Conservation (phyloP, 192 early-diverging fungal genomes). For the Backusella tarrabulga region DNA sequence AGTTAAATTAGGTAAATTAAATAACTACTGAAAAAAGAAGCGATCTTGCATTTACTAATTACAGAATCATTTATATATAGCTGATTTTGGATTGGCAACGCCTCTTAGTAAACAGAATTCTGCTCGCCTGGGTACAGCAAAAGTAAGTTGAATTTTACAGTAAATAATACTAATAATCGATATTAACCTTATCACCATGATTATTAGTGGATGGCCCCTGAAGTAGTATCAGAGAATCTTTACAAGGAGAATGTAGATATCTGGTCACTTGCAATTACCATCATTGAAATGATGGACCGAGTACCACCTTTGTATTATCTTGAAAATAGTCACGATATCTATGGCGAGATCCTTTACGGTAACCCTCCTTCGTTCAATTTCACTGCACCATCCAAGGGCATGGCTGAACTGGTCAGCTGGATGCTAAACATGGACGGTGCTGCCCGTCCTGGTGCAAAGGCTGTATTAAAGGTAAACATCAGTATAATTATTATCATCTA, state of each 20-base stretch:
- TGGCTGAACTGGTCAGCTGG: slow-evolving; percentile 21
- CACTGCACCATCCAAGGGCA: slow-evolving; percentile 21
- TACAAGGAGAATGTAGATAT: slow-evolving; percentile 50
- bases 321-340: slow-evolving; percentile 34
- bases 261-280: slow-evolving; percentile 45
- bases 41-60: not conserved
- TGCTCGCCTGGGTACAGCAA: slow-evolving; percentile 32
- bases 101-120: slow-evolving; percentile 24
- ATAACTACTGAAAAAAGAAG: not conserved
- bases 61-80: not conserved
- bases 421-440: slow-evolving; percentile 28
- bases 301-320: slow-evolving; percentile 41
- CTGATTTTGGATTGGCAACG: slow-evolving; percentile 36
- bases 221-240: slow-evolving; percentile 36
- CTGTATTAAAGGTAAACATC: slow-evolving; percentile 20
- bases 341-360: slow-evolving; percentile 31
- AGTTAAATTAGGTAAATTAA: slow-evolving; percentile 39
- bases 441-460: slow-evolving; percentile 22
- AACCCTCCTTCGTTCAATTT: slow-evolving; percentile 30
- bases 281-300: slow-evolving; percentile 46
- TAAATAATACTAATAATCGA: not conserved
- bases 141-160: slow-evolving; percentile 12
- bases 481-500: not conserved
- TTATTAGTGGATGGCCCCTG: slow-evolving; percentile 45
- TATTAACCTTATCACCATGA: too few relatives aligned